Conservation (phyloP, 2,329 filamentous ascomycete genomes). For the Penicillium sp. region DNA sequence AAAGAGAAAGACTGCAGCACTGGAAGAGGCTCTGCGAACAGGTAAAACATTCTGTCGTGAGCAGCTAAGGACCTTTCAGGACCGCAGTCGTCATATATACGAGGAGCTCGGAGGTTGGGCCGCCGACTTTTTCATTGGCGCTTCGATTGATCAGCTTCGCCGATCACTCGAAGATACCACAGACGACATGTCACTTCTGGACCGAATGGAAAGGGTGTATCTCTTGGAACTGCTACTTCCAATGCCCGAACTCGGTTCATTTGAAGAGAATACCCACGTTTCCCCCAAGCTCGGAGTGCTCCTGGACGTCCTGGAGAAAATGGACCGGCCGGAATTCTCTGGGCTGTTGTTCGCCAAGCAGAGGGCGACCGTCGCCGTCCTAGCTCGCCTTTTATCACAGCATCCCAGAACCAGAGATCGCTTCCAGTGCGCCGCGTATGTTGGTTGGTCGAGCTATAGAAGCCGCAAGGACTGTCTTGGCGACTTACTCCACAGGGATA, state of each 20-base stretch:
- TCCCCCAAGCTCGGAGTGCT: conserved; percentile 59
- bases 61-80: conserved; percentile 56
- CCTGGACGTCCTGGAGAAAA: conserved; percentile 50
- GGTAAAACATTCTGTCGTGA: conserved; percentile 44
- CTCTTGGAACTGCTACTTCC: conserved; percentile 44
- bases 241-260: conserved; percentile 22
- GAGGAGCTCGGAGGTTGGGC: conserved; percentile 65
- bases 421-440: conserved; percentile 41
- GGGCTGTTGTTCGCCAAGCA: conserved; percentile 67
- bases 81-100: conserved; percentile 51
- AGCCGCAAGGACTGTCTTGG: conserved; percentile 48
- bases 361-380: conserved; percentile 57
- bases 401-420: conserved; percentile 49
- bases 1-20: conserved; percentile 32
- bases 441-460: conserved; percentile 48
- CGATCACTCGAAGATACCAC: conserved; percentile 24
- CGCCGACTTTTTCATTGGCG: conserved; percentile 61
- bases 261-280: conserved; percentile 28
- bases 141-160: conserved; percentile 43
- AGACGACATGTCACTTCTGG: conserved; percentile 42
- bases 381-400: conserved; percentile 55
- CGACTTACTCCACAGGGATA: conserved; percentile 47
- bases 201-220: conserved; percentile 53
- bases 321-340: conserved; percentile 47
- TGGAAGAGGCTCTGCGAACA: conserved; percentile 29